Evolutionary conservation across 192 early-diverging fungal species (phyloP), one percentile per base, ranked within the genome.

Genomic region (Backusella luteola): DNA sequence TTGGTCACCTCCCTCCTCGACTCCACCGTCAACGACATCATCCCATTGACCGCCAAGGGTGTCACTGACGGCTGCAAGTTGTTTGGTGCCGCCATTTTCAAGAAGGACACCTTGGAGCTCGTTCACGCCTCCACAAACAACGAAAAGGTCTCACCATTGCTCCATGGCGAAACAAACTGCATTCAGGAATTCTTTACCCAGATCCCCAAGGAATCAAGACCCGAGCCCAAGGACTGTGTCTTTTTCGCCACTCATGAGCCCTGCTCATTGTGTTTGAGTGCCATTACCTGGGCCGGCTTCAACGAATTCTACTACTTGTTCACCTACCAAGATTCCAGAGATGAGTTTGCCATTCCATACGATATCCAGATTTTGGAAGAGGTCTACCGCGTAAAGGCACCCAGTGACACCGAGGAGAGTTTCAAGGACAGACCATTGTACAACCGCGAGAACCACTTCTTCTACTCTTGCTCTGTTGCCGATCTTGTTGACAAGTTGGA

Each of bases 311-410:
- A 73, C 15, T 73, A 73, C 14, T 23, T 73, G 26, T 73, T 73
- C 11, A 73, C 72, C n/a, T 73, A 73, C n/a, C 9, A 73, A 53
- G 72, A 73, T 42, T 73, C 72, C n/a, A 49, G 72, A 56, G 72
- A 73, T 73, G 72, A 73, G 34, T 73, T 73, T 59, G 72, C 42
- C 35, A 73, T 73, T 32, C 72, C 72, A 34, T 73, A 73, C 44
- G 72, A 73, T 53, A 73, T 73, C 11, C 72, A 73, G 0, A 73
- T 73, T 59, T 53, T 73, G 44, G 72, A 73, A 59, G 72, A 73
- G 49, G 72, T 73, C 9, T 73, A 73, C 15, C 72, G 72, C 11
- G 72, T 73, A 21, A 73, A 73, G 72, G 44, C 72, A n/a, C 72
- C 72, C n/a, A 46, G 26, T 4, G 72, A 73, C 12, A 73, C 46